Conservation (phyloP, 2,329 filamentous ascomycete species). For the Venturia nashicola region DNA sequence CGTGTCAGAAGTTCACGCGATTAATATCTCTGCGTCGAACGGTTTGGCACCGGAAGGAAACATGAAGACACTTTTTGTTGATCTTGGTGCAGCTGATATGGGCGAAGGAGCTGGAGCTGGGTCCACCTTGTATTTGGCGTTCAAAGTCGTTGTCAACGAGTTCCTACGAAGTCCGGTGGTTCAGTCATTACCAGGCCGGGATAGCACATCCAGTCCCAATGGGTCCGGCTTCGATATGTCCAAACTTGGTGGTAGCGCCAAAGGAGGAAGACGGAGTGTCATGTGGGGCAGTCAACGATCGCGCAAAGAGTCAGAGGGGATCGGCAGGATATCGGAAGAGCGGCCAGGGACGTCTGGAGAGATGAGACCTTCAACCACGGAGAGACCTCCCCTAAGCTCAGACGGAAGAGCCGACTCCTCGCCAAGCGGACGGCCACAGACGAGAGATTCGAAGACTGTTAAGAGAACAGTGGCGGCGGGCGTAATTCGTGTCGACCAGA, state of each 20-base stretch:
- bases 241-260: slow-evolving; percentile 23
- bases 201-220: slow-evolving; percentile 16
- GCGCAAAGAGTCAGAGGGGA: slow-evolving; percentile 29
- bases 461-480: slow-evolving; percentile 66
- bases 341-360: slow-evolving; percentile 13
- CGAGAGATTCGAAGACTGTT: slow-evolving; percentile 36
- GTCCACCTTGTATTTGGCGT: slow-evolving; percentile 68
- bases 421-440: background rate
- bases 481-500: slow-evolving; percentile 59
- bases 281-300: slow-evolving; percentile 57
- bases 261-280: slow-evolving; percentile 31
- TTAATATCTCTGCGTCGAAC: slow-evolving; percentile 66
- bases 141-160: slow-evolving; percentile 59
- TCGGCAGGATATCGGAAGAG: slow-evolving; percentile 15
- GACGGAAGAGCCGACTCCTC: background rate
- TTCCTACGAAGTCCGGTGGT: slow-evolving; percentile 19
- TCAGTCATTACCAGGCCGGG: slow-evolving; percentile 22
- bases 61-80: slow-evolving; percentile 76
- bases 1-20: slow-evolving; percentile 71
- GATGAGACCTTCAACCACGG: slow-evolving; percentile 14
- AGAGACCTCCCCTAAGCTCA: slow-evolving; percentile 14
- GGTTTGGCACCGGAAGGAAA: slow-evolving; percentile 52
- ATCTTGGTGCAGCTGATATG: slow-evolving; percentile 66
- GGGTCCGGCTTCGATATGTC: slow-evolving; percentile 15
- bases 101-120: slow-evolving; percentile 52